Base-by-base conservation (phyloP, 805 yeast species). In the Sugiyamaella marilandica region DNA sequence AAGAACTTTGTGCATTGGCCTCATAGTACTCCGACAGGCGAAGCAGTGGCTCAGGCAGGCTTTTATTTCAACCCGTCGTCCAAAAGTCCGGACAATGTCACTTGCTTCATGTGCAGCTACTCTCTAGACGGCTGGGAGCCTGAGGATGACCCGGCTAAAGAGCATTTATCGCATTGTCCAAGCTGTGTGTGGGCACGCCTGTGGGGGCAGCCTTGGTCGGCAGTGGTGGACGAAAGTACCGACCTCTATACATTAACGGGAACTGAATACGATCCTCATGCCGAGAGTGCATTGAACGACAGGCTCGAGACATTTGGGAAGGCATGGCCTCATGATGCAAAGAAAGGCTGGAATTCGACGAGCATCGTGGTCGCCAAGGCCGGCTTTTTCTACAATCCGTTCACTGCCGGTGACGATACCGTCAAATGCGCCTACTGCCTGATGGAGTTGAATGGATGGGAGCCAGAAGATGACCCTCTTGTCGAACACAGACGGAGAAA, bases 401-500 rank as follows among this genome's bases (percentile, higher is more conserved):
- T 64, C 26, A 68, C 72, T 2, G 62, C 63, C n/a, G 72, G 70
- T 35, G 81, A 77, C 49, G 85, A 83, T 63, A 73, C 78, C 26
- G 81, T 81, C 1, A 70, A 79, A 2, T 87, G 95, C 64, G 72
- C 79, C 57, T 80, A 80, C 62, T 87, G 95, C 66, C 79, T 78
- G 10, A 69, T 77, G 16, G 76, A 84, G 0, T 68, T 80, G 13
- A 85, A 85, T 50, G 90, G 89, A 2, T 87, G 95, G 95, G 86
- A 79, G 53, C 63, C 67, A 1, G 74, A 70, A 1, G 94, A 87
- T 66, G 81, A 78, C 53, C 92, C 91, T 0, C 54, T 75, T 8
- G 71, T 59, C 13, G 89, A 82, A 57, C 94, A 86, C 62, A 56
- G 62, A n/a, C 65, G 69, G 50, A 63, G 78, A 47, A 65, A 69